Percentiles rank a stretch among this genome's conserved stretches.
Evolutionary conservation across 225 moss, liverwort and hornwort genomes (phyloP).

Genomic region (Neckera pumila): DNA sequence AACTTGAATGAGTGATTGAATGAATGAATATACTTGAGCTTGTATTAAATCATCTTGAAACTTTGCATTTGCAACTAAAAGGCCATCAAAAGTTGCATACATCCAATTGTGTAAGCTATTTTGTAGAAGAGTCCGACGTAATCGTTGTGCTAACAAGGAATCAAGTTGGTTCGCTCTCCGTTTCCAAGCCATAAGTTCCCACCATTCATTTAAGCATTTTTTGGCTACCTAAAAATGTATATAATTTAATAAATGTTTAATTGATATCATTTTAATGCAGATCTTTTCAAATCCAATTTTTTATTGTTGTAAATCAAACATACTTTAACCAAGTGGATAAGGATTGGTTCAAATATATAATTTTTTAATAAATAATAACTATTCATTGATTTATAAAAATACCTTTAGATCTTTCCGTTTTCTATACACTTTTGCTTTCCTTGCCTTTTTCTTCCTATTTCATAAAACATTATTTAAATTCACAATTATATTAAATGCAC

Average conservation of each 20-base stretch:
- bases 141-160: constrained; percentile 40
- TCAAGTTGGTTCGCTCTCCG: constrained; percentile 57
- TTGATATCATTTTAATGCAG: neutral
- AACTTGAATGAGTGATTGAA: neutral
- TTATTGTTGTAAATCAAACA: neutral
- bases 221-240: constrained; percentile 35
- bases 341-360: too few species aligned
- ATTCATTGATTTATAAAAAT: neutral
- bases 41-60: constrained; percentile 77
- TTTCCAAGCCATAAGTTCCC: constrained; percentile 94
- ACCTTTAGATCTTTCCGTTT: constrained; percentile 65
- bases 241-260: neutral
- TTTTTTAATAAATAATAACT: too few species aligned
- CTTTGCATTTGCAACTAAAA: constrained; percentile 72
- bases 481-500: fast-evolving
- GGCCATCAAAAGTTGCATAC: constrained; percentile 89
- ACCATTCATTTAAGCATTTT: constrained; percentile 59
- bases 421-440: constrained; percentile 42
- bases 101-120: constrained; percentile 82
- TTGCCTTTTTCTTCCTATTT: constrained; percentile 60
- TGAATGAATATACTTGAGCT: constrained; percentile 42
- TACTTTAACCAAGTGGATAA: neutral
- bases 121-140: constrained; percentile 60
- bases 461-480: neutral
- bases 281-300: neutral